These are phyloP conservation scores for Gossypium davidsonii DNA, from an alignment of 441 rosid genomes.

Conservation along the genomic window DNA sequence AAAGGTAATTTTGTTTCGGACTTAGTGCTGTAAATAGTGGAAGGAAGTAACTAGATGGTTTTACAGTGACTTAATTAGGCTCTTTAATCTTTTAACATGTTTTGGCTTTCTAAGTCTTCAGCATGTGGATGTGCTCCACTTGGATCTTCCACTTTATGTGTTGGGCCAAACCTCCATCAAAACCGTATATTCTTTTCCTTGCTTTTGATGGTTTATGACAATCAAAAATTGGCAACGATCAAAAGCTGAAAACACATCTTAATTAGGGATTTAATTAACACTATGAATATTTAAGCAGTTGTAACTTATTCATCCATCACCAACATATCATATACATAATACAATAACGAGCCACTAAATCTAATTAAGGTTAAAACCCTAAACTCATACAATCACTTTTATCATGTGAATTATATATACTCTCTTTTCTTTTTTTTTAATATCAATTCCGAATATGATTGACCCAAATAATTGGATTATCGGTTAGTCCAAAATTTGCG, in stretches of 20 bases:
- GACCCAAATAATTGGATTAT: background rate
- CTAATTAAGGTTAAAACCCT: too few species aligned
- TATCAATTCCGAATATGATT: background rate
- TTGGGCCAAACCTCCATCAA: background rate
- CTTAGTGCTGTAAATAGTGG: background rate
- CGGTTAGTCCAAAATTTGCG: background rate
- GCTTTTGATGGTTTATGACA: background rate
- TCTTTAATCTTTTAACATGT: background rate
- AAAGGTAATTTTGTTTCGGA: background rate
- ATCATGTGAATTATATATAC: too few species aligned
- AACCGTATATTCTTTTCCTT: background rate
- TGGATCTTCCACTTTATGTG: constrained; percentile 1
- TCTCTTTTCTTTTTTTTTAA: background rate
- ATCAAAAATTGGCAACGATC: background rate
- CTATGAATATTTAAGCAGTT: too few species aligned
- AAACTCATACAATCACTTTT: too few species aligned
- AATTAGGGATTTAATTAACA: background rate
- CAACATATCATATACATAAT: too few species aligned
- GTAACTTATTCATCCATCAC: too few species aligned
- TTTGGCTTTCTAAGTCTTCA: background rate
- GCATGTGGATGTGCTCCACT: constrained; percentile 27
- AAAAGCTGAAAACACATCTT: background rate
- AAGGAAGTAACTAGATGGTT: background rate
- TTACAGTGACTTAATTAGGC: background rate
- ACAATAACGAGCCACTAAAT: too few species aligned